phyloP scores from a whole-genome alignment of 176 grass and related monocot genomes.

The Paspalum vaginatum region DNA sequence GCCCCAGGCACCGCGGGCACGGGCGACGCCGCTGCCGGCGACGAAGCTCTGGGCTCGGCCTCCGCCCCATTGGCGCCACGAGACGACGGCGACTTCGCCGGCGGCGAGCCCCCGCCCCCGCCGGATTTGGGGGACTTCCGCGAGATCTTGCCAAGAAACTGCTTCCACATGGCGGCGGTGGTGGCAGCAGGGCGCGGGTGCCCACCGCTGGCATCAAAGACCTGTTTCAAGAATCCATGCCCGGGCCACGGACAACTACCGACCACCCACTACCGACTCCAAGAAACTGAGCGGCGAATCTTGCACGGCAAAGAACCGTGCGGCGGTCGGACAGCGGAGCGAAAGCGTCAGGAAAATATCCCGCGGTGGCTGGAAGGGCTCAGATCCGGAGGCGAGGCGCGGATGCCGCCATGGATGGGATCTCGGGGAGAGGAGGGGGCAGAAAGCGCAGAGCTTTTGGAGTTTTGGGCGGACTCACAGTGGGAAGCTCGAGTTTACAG shows the following conservation, averaged over 20 bases:
- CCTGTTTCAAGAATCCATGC: conserved; percentile 42
- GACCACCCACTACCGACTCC: conserved; percentile 18
- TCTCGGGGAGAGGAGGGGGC: conserved; percentile 33
- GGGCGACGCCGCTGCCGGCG: not conserved
- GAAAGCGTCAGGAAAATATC: not conserved
- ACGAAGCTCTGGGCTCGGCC: conserved; percentile 23
- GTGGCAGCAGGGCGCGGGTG: conserved; percentile 14
- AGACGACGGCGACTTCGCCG: conserved; percentile 32
- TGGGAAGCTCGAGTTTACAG: conserved; percentile 43
- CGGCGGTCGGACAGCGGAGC: conserved; percentile 1
- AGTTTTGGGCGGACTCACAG: conserved; percentile 39
- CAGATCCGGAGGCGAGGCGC: conserved; percentile 38
- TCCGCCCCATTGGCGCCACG: conserved; percentile 27
- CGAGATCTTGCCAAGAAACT: conserved; percentile 83
- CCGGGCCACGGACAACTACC: conserved; percentile 26
- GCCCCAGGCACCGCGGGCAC: conserved; percentile 19
- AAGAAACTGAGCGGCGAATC: conserved; percentile 37
- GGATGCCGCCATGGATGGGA: conserved; percentile 51
- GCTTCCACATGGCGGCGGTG: conserved; percentile 84
- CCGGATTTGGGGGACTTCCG: conserved; percentile 70
- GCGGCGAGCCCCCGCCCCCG: conserved; percentile 34
- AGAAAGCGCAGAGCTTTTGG: conserved; percentile 47
- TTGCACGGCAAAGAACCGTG: conserved; percentile 43
- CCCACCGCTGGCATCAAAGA: conserved; percentile 39
- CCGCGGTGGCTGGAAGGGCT: not conserved